A percentile compares a stretch with the other conserved stretches of the same genome.
These are phyloP conservation scores for Myriosclerotinia duriaeana DNA, from an alignment of 2,329 filamentous ascomycete genomes.

Conservation along the genomic window DNA sequence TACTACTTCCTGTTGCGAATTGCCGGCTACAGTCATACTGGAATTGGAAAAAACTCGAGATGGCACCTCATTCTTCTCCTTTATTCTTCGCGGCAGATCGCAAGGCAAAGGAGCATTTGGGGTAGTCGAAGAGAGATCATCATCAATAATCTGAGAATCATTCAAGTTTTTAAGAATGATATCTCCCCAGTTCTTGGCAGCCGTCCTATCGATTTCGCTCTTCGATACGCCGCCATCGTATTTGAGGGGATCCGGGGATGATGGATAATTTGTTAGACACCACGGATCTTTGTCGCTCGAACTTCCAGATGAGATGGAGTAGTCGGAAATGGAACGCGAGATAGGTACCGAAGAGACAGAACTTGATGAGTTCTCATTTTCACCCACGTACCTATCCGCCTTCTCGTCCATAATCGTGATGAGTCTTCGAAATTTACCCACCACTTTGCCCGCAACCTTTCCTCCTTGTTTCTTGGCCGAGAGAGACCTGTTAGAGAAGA, in stretches of 20 bases:
- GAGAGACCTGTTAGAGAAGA: not conserved
- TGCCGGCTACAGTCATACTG: not conserved
- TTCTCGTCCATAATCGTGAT: not conserved
- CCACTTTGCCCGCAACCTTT: not conserved
- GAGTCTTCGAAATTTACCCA: not conserved
- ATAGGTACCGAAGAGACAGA: not conserved
- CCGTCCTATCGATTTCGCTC: not conserved
- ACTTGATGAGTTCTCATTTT: not conserved
- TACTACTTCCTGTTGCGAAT: not conserved
- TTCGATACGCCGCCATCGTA: too few species aligned
- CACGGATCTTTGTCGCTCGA: not conserved
- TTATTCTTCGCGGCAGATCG: not conserved
- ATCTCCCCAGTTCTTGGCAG: not conserved
- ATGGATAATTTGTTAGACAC: not conserved
- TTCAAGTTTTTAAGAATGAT: not conserved
- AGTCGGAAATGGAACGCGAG: not conserved
- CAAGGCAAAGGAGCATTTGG: not conserved
- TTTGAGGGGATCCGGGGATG: not conserved
- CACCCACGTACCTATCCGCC: not conserved
- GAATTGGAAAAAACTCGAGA: not conserved
- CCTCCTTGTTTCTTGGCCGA: not conserved
- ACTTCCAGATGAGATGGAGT: not conserved
- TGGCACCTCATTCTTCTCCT: not conserved
- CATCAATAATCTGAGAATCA: not conserved
- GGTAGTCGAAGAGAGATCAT: not conserved